Evolutionary conservation across 169 alveolate genomes (phyloP).

Genomic region (Amoebophrya sp.): DNA sequence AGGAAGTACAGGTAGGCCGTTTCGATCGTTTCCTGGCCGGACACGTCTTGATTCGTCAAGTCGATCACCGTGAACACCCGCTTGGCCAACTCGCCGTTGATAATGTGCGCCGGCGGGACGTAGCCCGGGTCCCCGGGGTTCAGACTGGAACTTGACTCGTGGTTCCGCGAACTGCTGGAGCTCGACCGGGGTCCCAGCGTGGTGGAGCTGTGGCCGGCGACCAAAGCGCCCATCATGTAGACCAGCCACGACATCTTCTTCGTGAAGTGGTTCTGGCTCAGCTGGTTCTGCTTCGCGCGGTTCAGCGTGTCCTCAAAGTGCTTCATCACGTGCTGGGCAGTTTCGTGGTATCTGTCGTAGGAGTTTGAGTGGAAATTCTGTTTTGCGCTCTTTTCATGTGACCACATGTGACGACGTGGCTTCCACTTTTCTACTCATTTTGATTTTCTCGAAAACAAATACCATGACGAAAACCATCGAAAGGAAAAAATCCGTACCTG

Average conservation of each 20-base stretch:
- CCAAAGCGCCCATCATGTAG: not conserved
- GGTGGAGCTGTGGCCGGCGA: not conserved
- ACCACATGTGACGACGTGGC: too few relatives aligned
- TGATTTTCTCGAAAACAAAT: too few relatives aligned
- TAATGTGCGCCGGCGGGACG: conserved; percentile 45
- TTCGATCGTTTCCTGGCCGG: conserved; percentile 62
- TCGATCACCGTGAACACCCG: conserved; percentile 58
- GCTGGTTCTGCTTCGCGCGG: not conserved
- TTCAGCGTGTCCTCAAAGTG: not conserved
- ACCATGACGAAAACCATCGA: too few relatives aligned
- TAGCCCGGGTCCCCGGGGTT: conserved; percentile 10
- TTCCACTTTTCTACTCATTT: too few relatives aligned
- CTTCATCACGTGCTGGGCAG: not conserved
- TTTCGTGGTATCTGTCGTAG: not conserved
- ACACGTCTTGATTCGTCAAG: conserved; percentile 49
- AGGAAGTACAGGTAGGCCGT: conserved; percentile 72
- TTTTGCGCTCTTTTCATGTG: too few relatives aligned
- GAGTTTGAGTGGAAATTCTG: too few relatives aligned
- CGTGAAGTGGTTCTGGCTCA: not conserved
- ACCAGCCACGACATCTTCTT: conserved; percentile 4
- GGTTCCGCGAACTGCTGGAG: not conserved
- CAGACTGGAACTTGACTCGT: not conserved
- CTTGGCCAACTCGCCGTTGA: conserved; percentile 62
- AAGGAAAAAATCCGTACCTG: conserved; percentile 34
- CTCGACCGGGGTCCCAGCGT: not conserved